Evolutionary conservation across 1,284 basidiomycete genomes (phyloP), one percentile per base, ranked within the genome.

Genomic region (Ustilago loliicola): DNA sequence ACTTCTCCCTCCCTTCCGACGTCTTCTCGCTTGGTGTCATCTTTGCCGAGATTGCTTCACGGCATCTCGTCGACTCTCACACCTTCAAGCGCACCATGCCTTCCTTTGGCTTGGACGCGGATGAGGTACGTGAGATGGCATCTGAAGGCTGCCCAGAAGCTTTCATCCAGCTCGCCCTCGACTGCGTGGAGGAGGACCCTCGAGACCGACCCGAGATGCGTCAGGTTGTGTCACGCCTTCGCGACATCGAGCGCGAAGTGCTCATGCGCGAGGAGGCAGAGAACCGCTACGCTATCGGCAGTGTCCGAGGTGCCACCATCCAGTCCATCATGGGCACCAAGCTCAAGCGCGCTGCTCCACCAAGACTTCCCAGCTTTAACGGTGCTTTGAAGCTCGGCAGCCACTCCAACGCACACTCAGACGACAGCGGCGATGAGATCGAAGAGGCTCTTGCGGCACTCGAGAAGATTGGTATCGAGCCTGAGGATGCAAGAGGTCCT

Each of bases 1-100:
- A 94, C 81, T 98, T 98, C 82, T 93, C 94, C 84, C 90, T 98
- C 8, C 92, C 94, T 2, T 96, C 96, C 8, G 96, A 99, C 85
- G 91, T 98, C 13, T 98, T 94, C 87, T 96, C 94, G 7, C 90
- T 98, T 23, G 96, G 96, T 0, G 91, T 99, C 85, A 96, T 99
- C 80, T 93, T 97, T 81, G 93, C 94, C 83, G 96, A 99, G 88
- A 94, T 99, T 79, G 89, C 92, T 1, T 91, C 93, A 0, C 90
- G 95, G n/a, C 91, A 89, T 66, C 89, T 98, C 23, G 95, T 95
- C 0, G 94, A 95, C 77, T 86, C 84, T 91, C 53, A 72, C 50
- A 81, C 80, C 6, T 80, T 79, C 77, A 79, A 67, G 55, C 69
- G 79, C 15, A 51, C 61, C 52, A 77, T 81, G 60, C 75, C 79